A percentile compares a stretch with the other conserved stretches of the same genome.
Evolutionary conservation across 1,284 basidiomycete species (phyloP).

Genomic region (Inonotus hispidus): DNA sequence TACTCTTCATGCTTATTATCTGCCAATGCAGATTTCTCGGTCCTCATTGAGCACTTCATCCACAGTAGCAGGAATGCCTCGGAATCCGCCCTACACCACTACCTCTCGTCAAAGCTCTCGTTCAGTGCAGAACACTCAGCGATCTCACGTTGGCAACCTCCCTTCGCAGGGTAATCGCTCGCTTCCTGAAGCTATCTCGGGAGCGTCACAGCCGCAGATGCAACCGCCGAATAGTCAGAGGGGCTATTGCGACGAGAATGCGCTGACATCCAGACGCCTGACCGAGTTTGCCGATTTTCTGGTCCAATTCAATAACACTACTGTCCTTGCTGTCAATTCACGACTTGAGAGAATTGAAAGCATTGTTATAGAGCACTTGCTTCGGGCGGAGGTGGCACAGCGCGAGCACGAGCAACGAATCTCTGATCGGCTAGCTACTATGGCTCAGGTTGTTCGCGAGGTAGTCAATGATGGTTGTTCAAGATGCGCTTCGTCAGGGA

Average conservation of each 20-base stretch:
- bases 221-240: neutral
- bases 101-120: neutral
- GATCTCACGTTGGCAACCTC: neutral
- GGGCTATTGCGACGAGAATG: no score
- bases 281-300: conserved; percentile 1
- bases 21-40: neutral
- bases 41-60: neutral
- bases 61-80: neutral
- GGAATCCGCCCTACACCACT: neutral
- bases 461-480: neutral
- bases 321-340: neutral
- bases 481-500: neutral
- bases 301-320: neutral
- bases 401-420: neutral
- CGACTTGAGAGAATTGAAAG: neutral
- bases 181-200: neutral
- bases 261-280: neutral
- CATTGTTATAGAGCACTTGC: neutral
- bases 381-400: neutral
- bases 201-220: neutral
- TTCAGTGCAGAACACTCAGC: neutral
- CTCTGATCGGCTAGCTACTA: neutral
- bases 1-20: no score
- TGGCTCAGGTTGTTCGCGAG: neutral
- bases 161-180: neutral